phyloP scores from a whole-genome alignment of 805 yeast genomes.

The Yarrowia porcina region DNA sequence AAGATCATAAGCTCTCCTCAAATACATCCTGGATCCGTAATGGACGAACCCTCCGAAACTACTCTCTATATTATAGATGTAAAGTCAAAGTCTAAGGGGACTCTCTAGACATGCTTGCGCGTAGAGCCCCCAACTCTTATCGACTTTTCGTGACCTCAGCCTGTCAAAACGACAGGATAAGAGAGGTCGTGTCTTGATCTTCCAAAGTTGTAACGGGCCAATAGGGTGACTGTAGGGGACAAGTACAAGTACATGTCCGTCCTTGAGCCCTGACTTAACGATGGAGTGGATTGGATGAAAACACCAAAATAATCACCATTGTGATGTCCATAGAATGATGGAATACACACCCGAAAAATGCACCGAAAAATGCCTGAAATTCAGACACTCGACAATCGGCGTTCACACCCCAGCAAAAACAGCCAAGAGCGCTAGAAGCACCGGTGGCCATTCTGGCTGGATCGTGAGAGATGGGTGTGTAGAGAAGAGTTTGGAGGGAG shows the following conservation, averaged over 20 bases:
- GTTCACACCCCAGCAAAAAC: neutral
- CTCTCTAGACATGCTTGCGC: constrained; percentile 1
- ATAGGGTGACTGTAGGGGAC: constrained; percentile 8
- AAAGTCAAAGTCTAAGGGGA: constrained; percentile 24
- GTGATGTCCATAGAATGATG: no score
- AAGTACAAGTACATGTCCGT: neutral
- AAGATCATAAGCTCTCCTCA: no score
- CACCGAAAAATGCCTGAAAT: no score
- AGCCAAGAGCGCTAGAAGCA: neutral
- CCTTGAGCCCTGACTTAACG: constrained; percentile 27
- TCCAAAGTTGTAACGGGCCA: constrained; percentile 26
- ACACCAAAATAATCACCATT: no score
- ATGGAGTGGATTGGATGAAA: neutral
- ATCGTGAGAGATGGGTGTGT: neutral
- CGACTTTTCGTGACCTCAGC: constrained; percentile 24
- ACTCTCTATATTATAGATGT: constrained; percentile 1
- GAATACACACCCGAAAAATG: no score
- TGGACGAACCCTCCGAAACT: no score
- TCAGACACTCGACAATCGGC: no score
- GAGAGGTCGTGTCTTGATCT: constrained; percentile 21
- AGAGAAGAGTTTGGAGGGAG: neutral
- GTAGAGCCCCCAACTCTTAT: constrained; percentile 20
- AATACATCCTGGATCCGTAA: no score
- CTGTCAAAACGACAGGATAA: constrained; percentile 25
- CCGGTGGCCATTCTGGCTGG: neutral